A percentile compares a stretch with the other conserved stretches of the same genome.
phyloP scores from a whole-genome alignment of 2,329 filamentous ascomycete species.

The Neopestalotiopsis rosae region DNA sequence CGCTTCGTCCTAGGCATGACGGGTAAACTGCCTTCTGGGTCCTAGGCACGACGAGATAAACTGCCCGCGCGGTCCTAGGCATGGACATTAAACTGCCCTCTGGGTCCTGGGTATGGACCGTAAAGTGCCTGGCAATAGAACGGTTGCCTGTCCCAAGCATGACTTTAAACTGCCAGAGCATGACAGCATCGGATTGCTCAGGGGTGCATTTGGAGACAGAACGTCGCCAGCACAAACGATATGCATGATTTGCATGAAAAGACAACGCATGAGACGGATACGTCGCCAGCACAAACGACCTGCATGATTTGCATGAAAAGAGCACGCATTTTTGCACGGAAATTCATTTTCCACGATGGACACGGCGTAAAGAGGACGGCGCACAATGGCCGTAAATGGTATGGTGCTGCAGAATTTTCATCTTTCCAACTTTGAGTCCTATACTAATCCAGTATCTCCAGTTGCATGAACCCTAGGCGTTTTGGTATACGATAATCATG shows the following conservation, averaged over 20 bases:
- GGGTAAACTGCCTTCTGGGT: slow-evolving; percentile 6
- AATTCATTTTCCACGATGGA: background rate
- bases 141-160: slow-evolving; percentile 22
- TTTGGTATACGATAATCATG: no score
- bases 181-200: slow-evolving; percentile 39
- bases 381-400: background rate
- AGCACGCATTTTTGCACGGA: background rate
- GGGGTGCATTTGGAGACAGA: background rate
- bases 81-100: slow-evolving; percentile 39
- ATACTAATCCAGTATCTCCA: no score
- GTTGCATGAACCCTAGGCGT: no score
- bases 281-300: slow-evolving; percentile 22
- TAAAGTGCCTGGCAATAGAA: slow-evolving; percentile 20
- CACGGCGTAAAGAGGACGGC: background rate
- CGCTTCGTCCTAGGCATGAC: slow-evolving; percentile 8
- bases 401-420: no score
- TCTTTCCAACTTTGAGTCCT: background rate
- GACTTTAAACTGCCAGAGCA: slow-evolving; percentile 32
- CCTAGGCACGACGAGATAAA: background rate
- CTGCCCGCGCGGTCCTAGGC: slow-evolving; percentile 41
- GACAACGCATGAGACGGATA: background rate
- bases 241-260: slow-evolving; percentile 11
- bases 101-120: slow-evolving; percentile 33
- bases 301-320: slow-evolving; percentile 10
- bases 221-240: slow-evolving; percentile 22